phyloP scores from a whole-genome alignment of 2,329 filamentous ascomycete genomes.

The Fusarium goolgardi region DNA sequence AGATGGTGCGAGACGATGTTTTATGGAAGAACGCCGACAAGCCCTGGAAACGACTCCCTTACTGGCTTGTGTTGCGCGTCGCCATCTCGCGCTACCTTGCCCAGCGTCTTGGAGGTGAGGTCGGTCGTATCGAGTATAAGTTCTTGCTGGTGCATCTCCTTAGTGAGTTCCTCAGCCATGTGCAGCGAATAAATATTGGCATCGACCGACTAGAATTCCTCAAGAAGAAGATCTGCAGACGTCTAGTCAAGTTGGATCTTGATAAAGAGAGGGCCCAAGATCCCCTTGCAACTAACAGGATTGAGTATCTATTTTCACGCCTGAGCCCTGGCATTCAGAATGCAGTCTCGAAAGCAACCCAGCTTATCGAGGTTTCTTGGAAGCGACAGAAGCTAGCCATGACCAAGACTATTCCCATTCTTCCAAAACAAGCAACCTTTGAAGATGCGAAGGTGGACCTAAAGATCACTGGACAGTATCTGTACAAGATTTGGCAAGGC shows the following conservation, averaged over 20 bases:
- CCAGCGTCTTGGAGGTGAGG: constrained; percentile 49
- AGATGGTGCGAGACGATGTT: constrained; percentile 72
- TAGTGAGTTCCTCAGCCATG: constrained; percentile 58
- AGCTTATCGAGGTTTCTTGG: constrained; percentile 37
- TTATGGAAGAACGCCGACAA: constrained; percentile 59
- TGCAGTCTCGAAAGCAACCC: constrained; percentile 19
- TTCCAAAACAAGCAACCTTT: constrained; percentile 34
- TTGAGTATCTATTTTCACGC: constrained; percentile 34
- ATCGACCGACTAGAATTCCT: constrained; percentile 41
- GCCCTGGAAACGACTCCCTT: constrained; percentile 73
- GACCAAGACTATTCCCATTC: constrained; percentile 36
- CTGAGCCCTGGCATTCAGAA: constrained; percentile 24
- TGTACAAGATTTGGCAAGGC: constrained; percentile 28
- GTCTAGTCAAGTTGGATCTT: constrained; percentile 43
- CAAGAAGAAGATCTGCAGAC: constrained; percentile 45
- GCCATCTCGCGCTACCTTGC: constrained; percentile 64
- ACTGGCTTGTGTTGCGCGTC: constrained; percentile 73
- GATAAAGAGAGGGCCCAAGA: constrained; percentile 33
- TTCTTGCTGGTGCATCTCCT: constrained; percentile 63
- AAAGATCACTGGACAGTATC: constrained; percentile 24
- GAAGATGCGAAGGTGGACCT: constrained; percentile 36
- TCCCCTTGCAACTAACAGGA: constrained; percentile 9
- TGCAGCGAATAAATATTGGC: constrained; percentile 8
- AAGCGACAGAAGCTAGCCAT: constrained; percentile 35
- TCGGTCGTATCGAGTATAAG: constrained; percentile 64